phyloP scores from a whole-genome alignment of 768 basidiomycete species.

The Coprinopsis sp. region DNA sequence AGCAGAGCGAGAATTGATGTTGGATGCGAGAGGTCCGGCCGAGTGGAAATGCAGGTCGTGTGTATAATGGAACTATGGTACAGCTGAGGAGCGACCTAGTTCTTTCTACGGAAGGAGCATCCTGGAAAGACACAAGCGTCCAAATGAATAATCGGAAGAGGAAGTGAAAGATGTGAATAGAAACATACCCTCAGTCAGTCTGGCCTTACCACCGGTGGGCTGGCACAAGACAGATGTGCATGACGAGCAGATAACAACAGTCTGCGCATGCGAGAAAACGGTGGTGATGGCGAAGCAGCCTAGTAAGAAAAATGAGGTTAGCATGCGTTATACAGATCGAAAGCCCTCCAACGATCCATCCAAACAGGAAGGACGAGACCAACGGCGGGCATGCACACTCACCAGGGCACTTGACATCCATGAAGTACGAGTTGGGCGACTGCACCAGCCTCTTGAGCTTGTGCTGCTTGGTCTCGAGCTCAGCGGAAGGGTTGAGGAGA shows the following conservation, averaged over 20 bases:
- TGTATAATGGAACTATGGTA: constrained; percentile 10
- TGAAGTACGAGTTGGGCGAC: constrained; percentile 98
- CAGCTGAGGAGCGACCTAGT: constrained; percentile 40
- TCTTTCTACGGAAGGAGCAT: constrained; percentile 97
- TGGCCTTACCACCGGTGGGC: constrained; percentile 96
- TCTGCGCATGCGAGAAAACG: constrained; percentile 99
- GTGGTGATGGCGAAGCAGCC: constrained; percentile 95
- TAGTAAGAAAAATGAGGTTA: constrained; percentile 27
- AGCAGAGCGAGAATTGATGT: background rate
- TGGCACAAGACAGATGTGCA: constrained; percentile 96
- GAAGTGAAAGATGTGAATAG: background rate
- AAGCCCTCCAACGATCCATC: background rate
- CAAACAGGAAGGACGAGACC: background rate
- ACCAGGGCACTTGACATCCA: constrained; percentile 99
- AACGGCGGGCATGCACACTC: constrained; percentile 21
- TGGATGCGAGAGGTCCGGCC: background rate
- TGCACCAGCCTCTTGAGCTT: constrained; percentile 99
- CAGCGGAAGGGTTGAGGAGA: constrained; percentile 91
- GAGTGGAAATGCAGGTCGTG: background rate
- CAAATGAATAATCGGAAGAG: constrained; percentile 5
- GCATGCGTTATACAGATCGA: constrained; percentile 14
- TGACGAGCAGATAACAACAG: constrained; percentile 88
- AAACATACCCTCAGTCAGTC: constrained; percentile 90
- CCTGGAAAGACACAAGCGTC: constrained; percentile 48
- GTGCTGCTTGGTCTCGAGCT: constrained; percentile 85